A percentile compares a stretch with the other conserved stretches of the same genome.
These are phyloP conservation scores for Scheffersomyces amazonensis DNA, from an alignment of 805 yeast species.

Conservation along the genomic window DNA sequence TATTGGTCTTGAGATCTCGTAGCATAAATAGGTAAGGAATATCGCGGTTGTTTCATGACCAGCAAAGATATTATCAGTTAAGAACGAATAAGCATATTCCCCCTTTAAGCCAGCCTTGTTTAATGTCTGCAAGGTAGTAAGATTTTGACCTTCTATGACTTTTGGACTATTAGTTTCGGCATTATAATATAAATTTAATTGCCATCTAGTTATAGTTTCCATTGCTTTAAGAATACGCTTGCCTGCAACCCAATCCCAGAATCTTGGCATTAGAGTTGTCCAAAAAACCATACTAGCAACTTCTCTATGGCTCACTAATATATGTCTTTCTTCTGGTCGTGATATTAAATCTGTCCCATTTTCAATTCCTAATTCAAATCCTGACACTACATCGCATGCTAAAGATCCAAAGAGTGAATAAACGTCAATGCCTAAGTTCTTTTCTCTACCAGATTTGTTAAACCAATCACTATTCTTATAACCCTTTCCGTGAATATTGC, in stretches of 20 bases:
- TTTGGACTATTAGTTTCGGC: slow-evolving; percentile 33
- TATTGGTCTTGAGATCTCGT: slow-evolving; percentile 54
- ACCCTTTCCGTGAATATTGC: slow-evolving; percentile 35
- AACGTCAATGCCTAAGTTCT: slow-evolving; percentile 48
- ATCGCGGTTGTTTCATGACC: slow-evolving; percentile 77
- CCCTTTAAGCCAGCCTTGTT: slow-evolving; percentile 30
- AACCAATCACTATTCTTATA: slow-evolving; percentile 28
- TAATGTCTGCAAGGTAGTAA: slow-evolving; percentile 33
- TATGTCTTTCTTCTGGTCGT: slow-evolving; percentile 36
- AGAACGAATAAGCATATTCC: slow-evolving; percentile 34
- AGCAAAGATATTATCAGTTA: slow-evolving; percentile 67
- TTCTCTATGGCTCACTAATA: slow-evolving; percentile 41
- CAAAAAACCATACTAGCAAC: slow-evolving; percentile 64
- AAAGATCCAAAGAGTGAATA: slow-evolving; percentile 63
- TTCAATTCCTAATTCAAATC: slow-evolving; percentile 54
- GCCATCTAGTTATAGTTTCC: slow-evolving; percentile 45
- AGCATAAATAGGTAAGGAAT: slow-evolving; percentile 57
- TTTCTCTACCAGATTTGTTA: slow-evolving; percentile 11
- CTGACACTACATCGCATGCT: slow-evolving; percentile 69
- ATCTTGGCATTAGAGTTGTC: slow-evolving; percentile 57
- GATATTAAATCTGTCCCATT: slow-evolving; percentile 45
- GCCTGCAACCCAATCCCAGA: slow-evolving; percentile 50
- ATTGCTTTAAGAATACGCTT: slow-evolving; percentile 36
- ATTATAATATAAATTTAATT: slow-evolving; percentile 25
- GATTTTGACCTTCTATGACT: slow-evolving; percentile 13